Evolutionary conservation across 1,284 basidiomycete genomes (phyloP).

Genomic region (Puccinia novopanici): DNA sequence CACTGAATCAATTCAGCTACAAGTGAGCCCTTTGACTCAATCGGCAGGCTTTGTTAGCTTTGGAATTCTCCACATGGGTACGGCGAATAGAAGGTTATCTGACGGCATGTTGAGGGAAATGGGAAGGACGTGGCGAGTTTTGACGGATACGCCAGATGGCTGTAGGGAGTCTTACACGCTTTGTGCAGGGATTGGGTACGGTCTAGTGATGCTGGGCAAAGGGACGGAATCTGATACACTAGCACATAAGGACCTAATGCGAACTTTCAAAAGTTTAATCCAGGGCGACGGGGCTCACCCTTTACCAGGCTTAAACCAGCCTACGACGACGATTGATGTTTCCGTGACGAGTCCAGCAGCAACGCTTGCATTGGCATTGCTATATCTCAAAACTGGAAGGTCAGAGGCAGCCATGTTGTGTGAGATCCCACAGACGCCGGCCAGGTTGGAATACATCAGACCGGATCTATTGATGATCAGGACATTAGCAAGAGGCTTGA

Average conservation of each 20-base stretch:
- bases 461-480: slow-evolving; percentile 83
- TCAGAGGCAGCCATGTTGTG: slow-evolving; percentile 81
- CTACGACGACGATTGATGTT: slow-evolving; percentile 71
- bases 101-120: slow-evolving; percentile 86
- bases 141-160: slow-evolving; percentile 53
- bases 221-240: slow-evolving; percentile 49
- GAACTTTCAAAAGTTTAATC: slow-evolving; percentile 47
- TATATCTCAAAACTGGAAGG: slow-evolving; percentile 83
- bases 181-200: slow-evolving; percentile 83
- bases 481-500: slow-evolving; percentile 74
- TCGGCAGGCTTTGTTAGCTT: slow-evolving; percentile 84
- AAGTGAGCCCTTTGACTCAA: slow-evolving; percentile 85
- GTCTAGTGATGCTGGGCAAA: slow-evolving; percentile 86
- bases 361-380: slow-evolving; percentile 82
- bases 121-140: slow-evolving; percentile 68
- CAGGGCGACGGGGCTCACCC: slow-evolving; percentile 52
- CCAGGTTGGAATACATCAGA: slow-evolving; percentile 78
- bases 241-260: slow-evolving; percentile 51
- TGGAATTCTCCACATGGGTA: slow-evolving; percentile 85
- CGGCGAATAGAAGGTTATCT: slow-evolving; percentile 83
- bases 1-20: slow-evolving; percentile 79
- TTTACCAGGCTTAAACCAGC: slow-evolving; percentile 60
- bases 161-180: slow-evolving; percentile 84
- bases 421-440: slow-evolving; percentile 75
- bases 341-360: slow-evolving; percentile 87